phyloP scores from a whole-genome alignment of 176 grass and related monocot species.

The Cenchrus purpureus region DNA sequence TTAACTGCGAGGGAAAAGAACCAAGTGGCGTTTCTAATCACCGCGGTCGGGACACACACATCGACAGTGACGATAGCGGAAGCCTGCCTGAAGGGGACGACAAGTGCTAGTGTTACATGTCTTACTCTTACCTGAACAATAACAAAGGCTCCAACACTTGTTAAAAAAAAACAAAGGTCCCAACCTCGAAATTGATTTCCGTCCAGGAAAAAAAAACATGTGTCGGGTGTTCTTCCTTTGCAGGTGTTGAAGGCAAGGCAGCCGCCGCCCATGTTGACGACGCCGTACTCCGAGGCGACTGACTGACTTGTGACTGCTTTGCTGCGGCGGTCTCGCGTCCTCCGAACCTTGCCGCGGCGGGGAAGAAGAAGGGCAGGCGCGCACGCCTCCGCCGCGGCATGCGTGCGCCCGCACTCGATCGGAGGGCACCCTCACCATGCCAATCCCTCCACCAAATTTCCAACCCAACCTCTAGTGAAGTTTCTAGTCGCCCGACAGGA shows the following conservation, averaged over 20 bases:
- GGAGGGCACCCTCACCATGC: background rate
- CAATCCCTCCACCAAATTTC: background rate
- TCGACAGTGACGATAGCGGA: conserved; percentile 11
- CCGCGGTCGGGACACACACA: background rate
- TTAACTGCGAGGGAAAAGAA: background rate
- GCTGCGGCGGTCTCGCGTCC: conserved; percentile 5
- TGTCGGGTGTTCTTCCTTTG: background rate
- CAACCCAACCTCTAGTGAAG: background rate
- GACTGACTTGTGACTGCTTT: background rate
- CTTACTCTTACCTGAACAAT: too few species aligned
- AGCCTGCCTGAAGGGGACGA: background rate
- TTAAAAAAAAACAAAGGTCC: too few species aligned
- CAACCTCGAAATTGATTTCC: background rate
- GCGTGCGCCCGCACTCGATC: background rate
- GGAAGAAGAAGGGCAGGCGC: background rate
- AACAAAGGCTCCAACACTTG: too few species aligned
- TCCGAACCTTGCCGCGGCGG: background rate
- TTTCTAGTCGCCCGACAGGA: background rate
- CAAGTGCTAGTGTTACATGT: background rate
- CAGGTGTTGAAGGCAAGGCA: background rate
- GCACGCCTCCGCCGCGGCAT: background rate
- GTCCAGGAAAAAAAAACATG: background rate
- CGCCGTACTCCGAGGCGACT: background rate
- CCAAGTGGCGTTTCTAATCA: background rate
- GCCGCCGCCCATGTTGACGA: conserved; percentile 21